Evolutionary conservation across 163 green algal species (phyloP).

Genomic region (Prototheca cutis): DNA sequence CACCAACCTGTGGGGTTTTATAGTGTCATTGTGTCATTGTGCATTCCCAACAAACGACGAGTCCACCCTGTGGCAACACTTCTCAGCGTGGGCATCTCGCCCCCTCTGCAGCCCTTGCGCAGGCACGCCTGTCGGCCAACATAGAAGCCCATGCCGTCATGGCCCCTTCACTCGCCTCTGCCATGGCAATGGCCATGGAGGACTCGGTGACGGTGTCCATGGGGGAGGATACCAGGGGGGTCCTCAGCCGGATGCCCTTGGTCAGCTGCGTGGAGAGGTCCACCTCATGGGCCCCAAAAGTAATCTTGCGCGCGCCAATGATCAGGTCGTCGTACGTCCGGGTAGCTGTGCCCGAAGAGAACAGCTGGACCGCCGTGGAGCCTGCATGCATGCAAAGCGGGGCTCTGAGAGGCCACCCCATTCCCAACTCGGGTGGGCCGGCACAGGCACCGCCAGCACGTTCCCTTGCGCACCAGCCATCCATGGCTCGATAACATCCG

Average conservation of each 20-base stretch:
- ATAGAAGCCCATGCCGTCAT: too few relatives aligned
- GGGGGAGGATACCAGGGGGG: constrained; percentile 80
- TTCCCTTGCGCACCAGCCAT: not conserved
- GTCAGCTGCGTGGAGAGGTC: constrained; percentile 74
- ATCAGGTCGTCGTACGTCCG: constrained; percentile 99
- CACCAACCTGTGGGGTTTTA: constrained; percentile 56
- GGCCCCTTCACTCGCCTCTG: constrained; percentile 45
- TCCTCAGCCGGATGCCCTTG: constrained; percentile 71
- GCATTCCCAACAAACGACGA: too few relatives aligned
- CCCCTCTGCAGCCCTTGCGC: too few relatives aligned
- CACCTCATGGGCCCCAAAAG: constrained; percentile 89
- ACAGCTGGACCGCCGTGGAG: constrained; percentile 45
- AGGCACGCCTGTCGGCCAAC: too few relatives aligned
- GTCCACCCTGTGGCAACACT: too few relatives aligned
- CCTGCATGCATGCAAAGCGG: constrained; percentile 24
- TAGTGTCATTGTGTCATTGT: too few relatives aligned
- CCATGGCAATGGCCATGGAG: constrained; percentile 93
- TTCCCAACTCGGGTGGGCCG: not conserved
- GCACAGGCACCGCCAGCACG: not conserved
- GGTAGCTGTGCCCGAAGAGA: constrained; percentile 61
- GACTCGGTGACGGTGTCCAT: constrained; percentile 98
- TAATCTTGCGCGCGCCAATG: constrained; percentile 92
- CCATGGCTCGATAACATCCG: not conserved
- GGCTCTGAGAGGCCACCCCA: not conserved
- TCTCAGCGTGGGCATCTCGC: too few relatives aligned